Percentiles rank a stretch among this genome's conserved stretches.
phyloP scores from a whole-genome alignment of 1,284 basidiomycete genomes.

The Naganishia albida region DNA sequence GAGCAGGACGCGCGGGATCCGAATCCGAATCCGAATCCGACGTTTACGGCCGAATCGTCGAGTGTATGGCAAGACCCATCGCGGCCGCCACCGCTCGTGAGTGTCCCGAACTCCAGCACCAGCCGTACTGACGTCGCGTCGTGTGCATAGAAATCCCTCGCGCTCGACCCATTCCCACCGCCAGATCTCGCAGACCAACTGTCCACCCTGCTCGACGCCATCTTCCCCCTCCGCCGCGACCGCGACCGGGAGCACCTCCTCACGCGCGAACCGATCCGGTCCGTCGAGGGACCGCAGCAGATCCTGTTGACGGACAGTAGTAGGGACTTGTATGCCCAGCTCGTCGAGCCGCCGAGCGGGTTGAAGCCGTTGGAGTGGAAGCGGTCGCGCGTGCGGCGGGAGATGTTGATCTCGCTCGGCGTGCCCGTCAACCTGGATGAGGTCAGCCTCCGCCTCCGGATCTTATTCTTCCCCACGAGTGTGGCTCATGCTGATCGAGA shows the following conservation, averaged over 20 bases:
- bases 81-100: slow-evolving; percentile 25
- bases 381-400: slow-evolving; percentile 78
- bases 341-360: slow-evolving; percentile 52
- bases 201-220: slow-evolving; percentile 64
- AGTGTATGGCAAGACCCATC: slow-evolving; percentile 30
- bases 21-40: too few species aligned
- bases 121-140: background rate
- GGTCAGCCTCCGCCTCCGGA: slow-evolving; percentile 54
- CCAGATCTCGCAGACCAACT: slow-evolving; percentile 65
- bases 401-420: slow-evolving; percentile 84
- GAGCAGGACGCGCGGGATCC: too few species aligned
- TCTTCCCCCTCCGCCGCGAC: slow-evolving; percentile 61
- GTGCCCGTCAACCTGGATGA: slow-evolving; percentile 92
- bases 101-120: background rate
- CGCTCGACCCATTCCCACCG: slow-evolving; percentile 61
- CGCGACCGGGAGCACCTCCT: slow-evolving; percentile 42
- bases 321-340: slow-evolving; percentile 71
- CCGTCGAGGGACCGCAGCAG: slow-evolving; percentile 75
- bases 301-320: slow-evolving; percentile 68
- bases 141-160: slow-evolving; percentile 65
- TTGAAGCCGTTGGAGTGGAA: slow-evolving; percentile 85
- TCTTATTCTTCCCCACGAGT: too few species aligned
- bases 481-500: background rate
- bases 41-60: slow-evolving; percentile 39
- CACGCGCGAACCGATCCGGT: slow-evolving; percentile 71